Percentiles rank a stretch among this genome's conserved stretches.
Conservation (phyloP, 306 rosid genomes). For the Notholithocarpus densiflorus region DNA sequence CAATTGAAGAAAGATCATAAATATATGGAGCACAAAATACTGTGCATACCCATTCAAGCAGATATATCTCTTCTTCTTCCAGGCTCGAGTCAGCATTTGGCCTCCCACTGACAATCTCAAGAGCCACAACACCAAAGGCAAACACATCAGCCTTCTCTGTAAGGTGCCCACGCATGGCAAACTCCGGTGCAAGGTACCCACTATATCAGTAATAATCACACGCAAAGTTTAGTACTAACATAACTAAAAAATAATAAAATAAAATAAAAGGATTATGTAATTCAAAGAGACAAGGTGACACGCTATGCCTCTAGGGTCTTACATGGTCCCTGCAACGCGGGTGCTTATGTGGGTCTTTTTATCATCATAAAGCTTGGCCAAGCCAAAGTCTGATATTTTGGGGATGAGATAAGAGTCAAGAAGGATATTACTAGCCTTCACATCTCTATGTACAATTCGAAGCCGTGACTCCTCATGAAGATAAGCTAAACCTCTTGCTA, state of each 20-base stretch:
- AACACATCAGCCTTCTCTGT: conserved; percentile 89
- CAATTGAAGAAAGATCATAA: neutral
- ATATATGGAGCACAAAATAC: neutral
- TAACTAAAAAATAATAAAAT: neutral
- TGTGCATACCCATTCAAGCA: conserved; percentile 69
- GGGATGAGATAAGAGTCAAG: conserved; percentile 62
- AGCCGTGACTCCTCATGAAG: conserved; percentile 72
- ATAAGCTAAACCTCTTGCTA: conserved; percentile 75
- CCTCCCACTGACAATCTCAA: conserved; percentile 74
- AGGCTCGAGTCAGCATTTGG: conserved; percentile 59
- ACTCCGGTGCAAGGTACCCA: conserved; percentile 90
- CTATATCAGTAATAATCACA: conserved; percentile 32
- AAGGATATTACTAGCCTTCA: conserved; percentile 75
- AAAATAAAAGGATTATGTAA: neutral
- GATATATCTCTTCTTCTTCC: conserved; percentile 58
- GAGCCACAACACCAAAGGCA: conserved; percentile 81
- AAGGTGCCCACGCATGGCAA: conserved; percentile 87
- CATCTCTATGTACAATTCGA: conserved; percentile 81
- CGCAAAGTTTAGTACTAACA: neutral
- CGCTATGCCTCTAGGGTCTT: conserved; percentile 18
- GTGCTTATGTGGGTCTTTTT: conserved; percentile 78
- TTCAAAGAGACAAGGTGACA: neutral
- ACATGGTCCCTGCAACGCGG: conserved; percentile 81
- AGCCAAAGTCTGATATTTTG: conserved; percentile 82
- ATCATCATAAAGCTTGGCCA: conserved; percentile 80